phyloP scores from a whole-genome alignment of 495 filamentous ascomycete genomes.

The Trichodelitschia bisporula region DNA sequence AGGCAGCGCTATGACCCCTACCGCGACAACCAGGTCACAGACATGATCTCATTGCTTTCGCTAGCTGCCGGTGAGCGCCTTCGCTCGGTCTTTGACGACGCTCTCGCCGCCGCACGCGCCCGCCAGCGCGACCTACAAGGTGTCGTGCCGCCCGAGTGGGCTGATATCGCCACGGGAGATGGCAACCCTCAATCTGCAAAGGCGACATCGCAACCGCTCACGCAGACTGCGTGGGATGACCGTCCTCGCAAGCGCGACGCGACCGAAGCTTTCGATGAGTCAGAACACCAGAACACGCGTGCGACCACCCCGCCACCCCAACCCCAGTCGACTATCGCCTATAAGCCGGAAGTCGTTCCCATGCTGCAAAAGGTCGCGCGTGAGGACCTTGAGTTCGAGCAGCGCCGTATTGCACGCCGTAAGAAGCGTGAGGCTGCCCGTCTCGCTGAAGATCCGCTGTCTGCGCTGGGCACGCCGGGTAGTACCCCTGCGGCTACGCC shows the following conservation, averaged over 20 bases:
- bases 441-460: no score
- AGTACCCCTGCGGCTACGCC: no score
- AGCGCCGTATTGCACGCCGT: constrained; percentile 18
- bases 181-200: constrained; percentile 15
- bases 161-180: constrained; percentile 26
- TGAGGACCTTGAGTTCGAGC: constrained; percentile 20
- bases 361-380: no score
- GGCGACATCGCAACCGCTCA: constrained; percentile 11
- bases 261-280: no score
- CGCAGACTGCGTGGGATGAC: constrained; percentile 15
- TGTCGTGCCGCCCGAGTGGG: constrained; percentile 40
- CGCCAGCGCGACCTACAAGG: constrained; percentile 51
- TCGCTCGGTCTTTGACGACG: constrained; percentile 43
- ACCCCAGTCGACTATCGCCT: no score
- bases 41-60: constrained; percentile 52
- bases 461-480: no score
- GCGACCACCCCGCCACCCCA: no score
- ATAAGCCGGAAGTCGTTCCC: no score
- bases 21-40: constrained; percentile 37
- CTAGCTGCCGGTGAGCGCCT: constrained; percentile 50
- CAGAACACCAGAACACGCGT: no score
- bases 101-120: constrained; percentile 32
- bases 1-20: no score
- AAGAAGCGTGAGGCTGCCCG: constrained; percentile 19
- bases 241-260: constrained; percentile 7